Conservation (phyloP, 1,284 basidiomycete species). For the Ganoderma lingzhi region DNA sequence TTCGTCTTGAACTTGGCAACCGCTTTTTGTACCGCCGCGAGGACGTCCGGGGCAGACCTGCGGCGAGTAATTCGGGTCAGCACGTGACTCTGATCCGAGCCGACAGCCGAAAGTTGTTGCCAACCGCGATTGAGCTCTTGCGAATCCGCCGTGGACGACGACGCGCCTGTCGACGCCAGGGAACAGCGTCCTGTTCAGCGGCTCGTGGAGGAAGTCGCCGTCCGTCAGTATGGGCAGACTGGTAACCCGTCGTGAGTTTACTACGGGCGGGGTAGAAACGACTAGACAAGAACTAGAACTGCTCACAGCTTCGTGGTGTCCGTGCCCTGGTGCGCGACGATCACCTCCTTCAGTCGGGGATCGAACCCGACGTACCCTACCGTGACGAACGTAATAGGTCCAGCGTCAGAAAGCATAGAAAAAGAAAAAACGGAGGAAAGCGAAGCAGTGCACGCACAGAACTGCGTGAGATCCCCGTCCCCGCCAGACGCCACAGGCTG, state of each 20-base stretch:
- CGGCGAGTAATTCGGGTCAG: not conserved
- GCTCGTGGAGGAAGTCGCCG: constrained; percentile 38
- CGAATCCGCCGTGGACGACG: constrained; percentile 66
- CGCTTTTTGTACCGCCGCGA: constrained; percentile 46
- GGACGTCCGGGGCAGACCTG: constrained; percentile 45
- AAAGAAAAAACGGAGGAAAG: not conserved
- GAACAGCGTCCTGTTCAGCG: constrained; percentile 53
- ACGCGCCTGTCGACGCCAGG: constrained; percentile 57
- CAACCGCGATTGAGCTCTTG: constrained; percentile 58
- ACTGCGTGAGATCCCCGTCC: constrained; percentile 59
- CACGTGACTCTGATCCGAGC: not conserved
- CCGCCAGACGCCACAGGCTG: constrained; percentile 68
- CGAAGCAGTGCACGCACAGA: constrained; percentile 43
- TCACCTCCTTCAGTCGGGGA: constrained; percentile 49
- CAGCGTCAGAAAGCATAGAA: not conserved
- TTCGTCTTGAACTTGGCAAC: constrained; percentile 39
- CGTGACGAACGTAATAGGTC: not conserved
- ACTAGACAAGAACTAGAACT: not conserved
- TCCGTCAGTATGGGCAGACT: constrained; percentile 53
- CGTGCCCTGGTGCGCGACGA: constrained; percentile 59
- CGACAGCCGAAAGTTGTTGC: constrained; percentile 22
- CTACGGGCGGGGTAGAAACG: not conserved
- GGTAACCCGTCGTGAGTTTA: not conserved
- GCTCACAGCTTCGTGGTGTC: constrained; percentile 54
- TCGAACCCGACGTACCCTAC: constrained; percentile 57